These are phyloP conservation scores for Plectosphaerella cucumerina DNA, from an alignment of 2,329 filamentous ascomycete species.

Conservation along the genomic window DNA sequence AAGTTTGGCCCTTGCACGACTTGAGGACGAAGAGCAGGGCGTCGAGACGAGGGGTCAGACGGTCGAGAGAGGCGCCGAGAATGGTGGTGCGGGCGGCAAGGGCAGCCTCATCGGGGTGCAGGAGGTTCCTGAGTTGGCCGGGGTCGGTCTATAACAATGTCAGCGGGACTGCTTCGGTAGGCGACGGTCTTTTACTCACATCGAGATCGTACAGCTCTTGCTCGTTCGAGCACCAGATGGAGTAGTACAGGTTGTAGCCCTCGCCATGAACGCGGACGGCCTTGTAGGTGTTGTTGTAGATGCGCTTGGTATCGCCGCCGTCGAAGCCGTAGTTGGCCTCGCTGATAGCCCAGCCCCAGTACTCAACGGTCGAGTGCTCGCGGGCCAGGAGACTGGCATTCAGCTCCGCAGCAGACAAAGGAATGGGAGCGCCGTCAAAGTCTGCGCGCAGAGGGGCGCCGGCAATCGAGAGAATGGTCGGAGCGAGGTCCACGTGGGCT, in stretches of 20 bases:
- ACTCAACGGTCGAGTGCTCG: conserved; percentile 51
- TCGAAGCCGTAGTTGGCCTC: conserved; percentile 21
- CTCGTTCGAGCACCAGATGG: conserved; percentile 48
- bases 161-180: neutral
- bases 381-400: conserved; percentile 15
- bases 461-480: conserved; percentile 43
- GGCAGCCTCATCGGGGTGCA: conserved; percentile 12
- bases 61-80: conserved; percentile 28
- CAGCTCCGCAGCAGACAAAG: conserved; percentile 19
- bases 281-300: conserved; percentile 51
- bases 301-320: conserved; percentile 14
- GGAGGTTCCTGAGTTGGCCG: conserved; percentile 33
- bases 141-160: conserved; percentile 38
- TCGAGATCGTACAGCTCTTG: conserved; percentile 48
- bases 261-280: conserved; percentile 39
- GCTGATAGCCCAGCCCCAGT: conserved; percentile 38
- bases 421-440: conserved; percentile 48
- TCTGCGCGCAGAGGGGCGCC: conserved; percentile 32
- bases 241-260: conserved; percentile 51
- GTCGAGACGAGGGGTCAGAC: conserved; percentile 50
- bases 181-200: conserved; percentile 25
- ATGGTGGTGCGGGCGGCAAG: conserved; percentile 13
- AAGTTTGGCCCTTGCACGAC: conserved; percentile 50
- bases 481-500: conserved; percentile 50
- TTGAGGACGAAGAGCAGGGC: conserved; percentile 56